Evolutionary conservation across 305 asterid species (phyloP).

Genomic region (Fraxinus floribunda): DNA sequence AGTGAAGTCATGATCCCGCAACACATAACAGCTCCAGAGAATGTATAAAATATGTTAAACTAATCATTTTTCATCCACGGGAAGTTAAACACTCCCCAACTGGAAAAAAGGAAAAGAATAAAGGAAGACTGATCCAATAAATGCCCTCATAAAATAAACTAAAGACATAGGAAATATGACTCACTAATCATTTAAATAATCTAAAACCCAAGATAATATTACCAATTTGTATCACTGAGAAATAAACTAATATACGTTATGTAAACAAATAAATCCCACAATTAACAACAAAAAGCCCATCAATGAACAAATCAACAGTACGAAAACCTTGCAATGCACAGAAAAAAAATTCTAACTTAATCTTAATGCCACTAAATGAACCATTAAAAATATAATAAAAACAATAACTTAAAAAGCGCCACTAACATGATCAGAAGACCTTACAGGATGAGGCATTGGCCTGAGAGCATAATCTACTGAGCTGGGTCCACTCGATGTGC

Average conservation of each 20-base stretch:
- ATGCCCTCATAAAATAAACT: neutral
- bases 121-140: neutral
- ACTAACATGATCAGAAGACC: neutral
- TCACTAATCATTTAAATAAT: neutral
- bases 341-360: too few species aligned
- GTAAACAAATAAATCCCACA: neutral
- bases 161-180: neutral
- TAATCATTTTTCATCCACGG: neutral
- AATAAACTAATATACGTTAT: neutral
- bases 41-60: neutral
- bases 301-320: neutral
- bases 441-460: neutral
- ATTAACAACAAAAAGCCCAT: neutral
- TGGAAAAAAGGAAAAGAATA: neutral
- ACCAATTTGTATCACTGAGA: neutral
- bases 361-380: neutral
- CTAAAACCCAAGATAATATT: neutral
- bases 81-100: neutral
- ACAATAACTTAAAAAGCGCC: neutral
- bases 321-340: neutral
- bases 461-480: neutral
- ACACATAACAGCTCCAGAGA: neutral
- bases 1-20: neutral
- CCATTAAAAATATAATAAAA: neutral
- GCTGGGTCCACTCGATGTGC: neutral